phyloP scores from a whole-genome alignment of 257 asterid genomes.

The Fraxinus pennsylvanica region DNA sequence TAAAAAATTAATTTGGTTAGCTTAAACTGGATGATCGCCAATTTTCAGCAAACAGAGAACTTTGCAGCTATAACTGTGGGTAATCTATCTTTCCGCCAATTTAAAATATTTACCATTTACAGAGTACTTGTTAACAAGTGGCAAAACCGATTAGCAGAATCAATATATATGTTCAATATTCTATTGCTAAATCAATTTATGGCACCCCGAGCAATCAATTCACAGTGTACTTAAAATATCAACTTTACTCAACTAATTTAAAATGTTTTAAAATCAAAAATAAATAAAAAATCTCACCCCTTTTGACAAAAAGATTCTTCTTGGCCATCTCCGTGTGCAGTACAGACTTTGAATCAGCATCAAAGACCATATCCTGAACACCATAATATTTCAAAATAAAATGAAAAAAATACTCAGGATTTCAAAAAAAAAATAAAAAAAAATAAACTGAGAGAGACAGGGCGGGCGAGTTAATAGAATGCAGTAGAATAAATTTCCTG shows the following conservation, averaged over 20 bases:
- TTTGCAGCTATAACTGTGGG: not conserved
- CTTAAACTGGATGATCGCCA: not conserved
- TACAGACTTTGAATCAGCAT: conserved; percentile 75
- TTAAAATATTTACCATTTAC: not conserved
- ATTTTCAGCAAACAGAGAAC: not conserved
- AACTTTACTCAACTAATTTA: not conserved
- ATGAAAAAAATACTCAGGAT: not conserved
- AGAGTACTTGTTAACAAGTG: not conserved
- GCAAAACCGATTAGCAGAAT: not conserved
- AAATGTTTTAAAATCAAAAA: not conserved
- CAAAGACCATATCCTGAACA: conserved; percentile 83
- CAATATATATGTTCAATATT: not conserved
- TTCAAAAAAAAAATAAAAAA: not conserved
- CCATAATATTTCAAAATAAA: conserved; percentile 7
- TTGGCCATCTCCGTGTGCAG: conserved; percentile 99
- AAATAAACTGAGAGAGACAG: not conserved
- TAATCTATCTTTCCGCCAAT: not conserved
- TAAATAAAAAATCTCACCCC: conserved; percentile 58
- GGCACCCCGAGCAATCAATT: not conserved
- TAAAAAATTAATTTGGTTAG: not conserved
- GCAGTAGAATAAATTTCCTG: conserved; percentile 48
- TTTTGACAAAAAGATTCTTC: conserved; percentile 95
- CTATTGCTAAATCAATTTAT: not conserved
- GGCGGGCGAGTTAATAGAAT: not conserved
- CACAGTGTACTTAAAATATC: not conserved